Conservation (phyloP, 352 stramenopile genomes). For the Globisporangium paddicum region DNA sequence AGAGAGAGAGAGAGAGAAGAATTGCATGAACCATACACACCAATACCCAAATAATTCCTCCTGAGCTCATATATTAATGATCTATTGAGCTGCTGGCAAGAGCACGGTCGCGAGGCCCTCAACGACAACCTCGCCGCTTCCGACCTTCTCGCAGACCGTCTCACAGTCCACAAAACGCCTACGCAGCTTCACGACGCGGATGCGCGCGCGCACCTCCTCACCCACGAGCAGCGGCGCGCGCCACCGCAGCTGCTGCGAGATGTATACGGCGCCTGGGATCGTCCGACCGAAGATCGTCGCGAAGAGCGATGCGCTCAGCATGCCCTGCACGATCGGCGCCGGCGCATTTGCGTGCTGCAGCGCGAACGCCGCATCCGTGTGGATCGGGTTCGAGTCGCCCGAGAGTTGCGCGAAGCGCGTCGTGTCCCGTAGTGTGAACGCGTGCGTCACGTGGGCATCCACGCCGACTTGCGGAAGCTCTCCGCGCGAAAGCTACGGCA, state of each 20-base stretch:
- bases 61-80: not conserved
- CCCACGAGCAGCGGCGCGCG: constrained; percentile 55
- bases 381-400: constrained; percentile 75
- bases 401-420: constrained; percentile 53
- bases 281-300: constrained; percentile 75
- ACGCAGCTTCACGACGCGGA: constrained; percentile 52
- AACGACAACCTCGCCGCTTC: constrained; percentile 47
- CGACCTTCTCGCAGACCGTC: constrained; percentile 49
- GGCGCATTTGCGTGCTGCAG: constrained; percentile 15
- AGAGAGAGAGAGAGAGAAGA: not conserved
- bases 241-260: constrained; percentile 70
- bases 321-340: constrained; percentile 71
- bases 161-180: constrained; percentile 76
- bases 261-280: constrained; percentile 70
- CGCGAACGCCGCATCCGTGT: constrained; percentile 50
- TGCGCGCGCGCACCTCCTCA: constrained; percentile 50
- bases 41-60: too few relatives aligned
- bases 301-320: constrained; percentile 76
- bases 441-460: constrained; percentile 48
- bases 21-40: not conserved
- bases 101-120: constrained; percentile 67
- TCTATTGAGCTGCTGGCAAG: constrained; percentile 21
- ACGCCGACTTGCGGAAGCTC: constrained; percentile 47
- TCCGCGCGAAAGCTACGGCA: constrained; percentile 43
- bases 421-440: constrained; percentile 61